Evolutionary conservation across 805 yeast species (phyloP), one percentile per base, ranked within the genome.

Genomic region (Metschnikowia amazonensis): DNA sequence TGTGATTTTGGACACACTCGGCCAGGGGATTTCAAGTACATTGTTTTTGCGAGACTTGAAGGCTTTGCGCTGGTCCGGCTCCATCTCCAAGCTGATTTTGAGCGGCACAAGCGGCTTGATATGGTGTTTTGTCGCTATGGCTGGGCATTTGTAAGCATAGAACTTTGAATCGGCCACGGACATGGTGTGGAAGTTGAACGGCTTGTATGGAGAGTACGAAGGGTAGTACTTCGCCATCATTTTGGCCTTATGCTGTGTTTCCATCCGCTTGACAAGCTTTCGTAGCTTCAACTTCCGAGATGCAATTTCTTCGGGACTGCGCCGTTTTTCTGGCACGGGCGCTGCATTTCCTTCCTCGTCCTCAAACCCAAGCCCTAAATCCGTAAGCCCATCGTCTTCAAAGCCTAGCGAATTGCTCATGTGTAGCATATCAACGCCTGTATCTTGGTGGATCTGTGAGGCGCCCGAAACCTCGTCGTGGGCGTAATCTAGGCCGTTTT

Each of bases 111-210:
- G 58, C 2, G 82, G 79, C 47, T 67, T 70, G 10, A 59, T 52
- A 17, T 60, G 58, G 5, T 62, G 54, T 24, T 54, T 57, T 18
- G 36, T 47, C 7, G 72, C 69, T 29, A 69, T 62, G 3, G 73
- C 62, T 1, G 88, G 84, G 20, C 69, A 66, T 34, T 81, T 80
- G 42, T 76, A 80, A 27, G 68, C 66, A 52, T 77, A 78, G 46
- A 72, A 72, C 14, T 69, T 65, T 1, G 90, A 86, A 9, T 75
- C 62, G 1, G 92, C 84, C 24, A 79, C 76, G 55, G 84, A 85
- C 38, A 86, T 65, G 6, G 76, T 63, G 60, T 84, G 87, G 77
- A 84, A 79, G 53, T 80, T 79, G 55, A 84, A 69, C 1, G 82
- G 75, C 36, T 75, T 69, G 21, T 79, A 74, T 18, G 69, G 70